phyloP scores from a whole-genome alignment of 768 basidiomycete genomes.

The Termitomyces titanicus region DNA sequence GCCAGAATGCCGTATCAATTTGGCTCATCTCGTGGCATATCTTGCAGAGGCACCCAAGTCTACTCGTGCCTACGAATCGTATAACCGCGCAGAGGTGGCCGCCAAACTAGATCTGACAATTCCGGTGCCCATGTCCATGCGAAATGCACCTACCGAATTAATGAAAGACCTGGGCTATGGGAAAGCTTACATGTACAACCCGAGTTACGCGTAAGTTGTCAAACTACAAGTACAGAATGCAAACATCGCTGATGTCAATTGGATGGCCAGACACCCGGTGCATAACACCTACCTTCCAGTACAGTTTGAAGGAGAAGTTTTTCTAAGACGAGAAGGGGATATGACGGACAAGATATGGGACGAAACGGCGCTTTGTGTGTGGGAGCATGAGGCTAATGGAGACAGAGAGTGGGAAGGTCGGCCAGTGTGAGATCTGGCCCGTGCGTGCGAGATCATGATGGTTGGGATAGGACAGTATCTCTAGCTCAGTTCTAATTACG shows the following conservation, averaged over 20 bases:
- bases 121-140: slow-evolving; percentile 66
- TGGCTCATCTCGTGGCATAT: slow-evolving; percentile 75
- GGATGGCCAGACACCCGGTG: slow-evolving; percentile 52
- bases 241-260: neutral
- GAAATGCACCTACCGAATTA: slow-evolving; percentile 73
- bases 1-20: slow-evolving; percentile 78
- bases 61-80: slow-evolving; percentile 76
- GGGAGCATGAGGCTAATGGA: slow-evolving; percentile 53
- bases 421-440: slow-evolving; percentile 11
- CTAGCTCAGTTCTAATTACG: neutral
- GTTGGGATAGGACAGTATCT: neutral
- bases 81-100: slow-evolving; percentile 62
- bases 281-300: slow-evolving; percentile 59
- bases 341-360: slow-evolving; percentile 52
- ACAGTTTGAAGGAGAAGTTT: slow-evolving; percentile 37
- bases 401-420: slow-evolving; percentile 47
- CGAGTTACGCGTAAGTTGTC: slow-evolving; percentile 43
- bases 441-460: slow-evolving; percentile 19
- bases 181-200: slow-evolving; percentile 61
- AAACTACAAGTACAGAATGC: neutral
- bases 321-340: slow-evolving; percentile 43
- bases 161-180: slow-evolving; percentile 73
- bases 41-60: slow-evolving; percentile 83
- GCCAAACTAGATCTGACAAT: slow-evolving; percentile 48
- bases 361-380: slow-evolving; percentile 48